Percentiles rank a stretch among this genome's conserved stretches.
These are phyloP conservation scores for Apiospora marii DNA, from an alignment of 2,329 filamentous ascomycete species.

Conservation along the genomic window DNA sequence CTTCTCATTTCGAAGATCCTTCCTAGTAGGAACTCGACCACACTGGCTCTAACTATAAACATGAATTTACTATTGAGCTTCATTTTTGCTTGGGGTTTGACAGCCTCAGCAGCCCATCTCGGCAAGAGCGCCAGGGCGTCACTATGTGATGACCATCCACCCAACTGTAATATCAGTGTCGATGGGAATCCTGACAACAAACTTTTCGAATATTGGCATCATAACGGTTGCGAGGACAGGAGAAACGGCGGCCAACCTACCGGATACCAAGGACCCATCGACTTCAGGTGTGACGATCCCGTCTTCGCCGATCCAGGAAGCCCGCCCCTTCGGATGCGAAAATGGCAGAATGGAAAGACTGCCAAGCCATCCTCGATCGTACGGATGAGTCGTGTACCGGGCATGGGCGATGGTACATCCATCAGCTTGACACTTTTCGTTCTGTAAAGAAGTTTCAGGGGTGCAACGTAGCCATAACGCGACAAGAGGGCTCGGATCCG, in stretches of 20 bases:
- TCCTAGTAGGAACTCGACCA: background rate
- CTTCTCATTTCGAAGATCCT: too few relatives aligned
- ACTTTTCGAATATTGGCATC: too few relatives aligned
- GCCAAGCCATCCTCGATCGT: background rate
- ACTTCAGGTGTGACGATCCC: background rate
- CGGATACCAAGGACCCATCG: too few relatives aligned
- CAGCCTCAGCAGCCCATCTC: background rate
- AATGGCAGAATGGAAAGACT: background rate
- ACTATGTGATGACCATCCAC: too few relatives aligned
- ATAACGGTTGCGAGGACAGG: too few relatives aligned
- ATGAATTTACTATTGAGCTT: background rate
- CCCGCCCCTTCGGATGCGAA: background rate
- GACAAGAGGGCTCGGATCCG: background rate
- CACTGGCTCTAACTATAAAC: background rate
- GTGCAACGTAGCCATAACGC: background rate
- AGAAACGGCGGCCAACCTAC: too few relatives aligned
- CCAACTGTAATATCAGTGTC: too few relatives aligned
- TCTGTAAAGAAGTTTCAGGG: background rate
- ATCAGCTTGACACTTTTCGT: background rate
- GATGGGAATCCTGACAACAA: too few relatives aligned
- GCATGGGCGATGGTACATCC: background rate
- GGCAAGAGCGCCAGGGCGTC: background rate
- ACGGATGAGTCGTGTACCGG: background rate
- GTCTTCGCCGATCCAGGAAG: background rate
- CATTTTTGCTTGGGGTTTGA: background rate